Conservation (phyloP, 495 filamentous ascomycete genomes). For the Acidiella bohemica region DNA sequence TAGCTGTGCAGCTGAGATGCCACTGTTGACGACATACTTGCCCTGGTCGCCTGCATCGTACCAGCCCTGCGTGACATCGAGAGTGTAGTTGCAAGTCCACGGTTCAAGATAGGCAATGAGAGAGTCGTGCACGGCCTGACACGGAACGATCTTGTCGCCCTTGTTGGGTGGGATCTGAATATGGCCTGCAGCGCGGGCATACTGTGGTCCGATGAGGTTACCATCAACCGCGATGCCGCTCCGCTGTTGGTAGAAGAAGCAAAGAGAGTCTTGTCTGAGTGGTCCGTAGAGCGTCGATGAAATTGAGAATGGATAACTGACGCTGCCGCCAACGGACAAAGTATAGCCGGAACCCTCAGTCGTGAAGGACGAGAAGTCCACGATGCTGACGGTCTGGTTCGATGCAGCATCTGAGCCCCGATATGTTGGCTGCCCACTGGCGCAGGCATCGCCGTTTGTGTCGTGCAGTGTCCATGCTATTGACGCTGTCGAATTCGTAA, state of each 20-base stretch:
- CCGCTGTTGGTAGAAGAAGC: slow-evolving; percentile 13
- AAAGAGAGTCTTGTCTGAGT: slow-evolving; percentile 6
- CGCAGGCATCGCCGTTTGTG: slow-evolving; percentile 2
- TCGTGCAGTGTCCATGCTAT: slow-evolving; percentile 2
- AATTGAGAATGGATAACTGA: slow-evolving; percentile 10
- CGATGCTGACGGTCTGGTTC: slow-evolving; percentile 6
- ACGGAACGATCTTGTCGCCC: slow-evolving; percentile 10
- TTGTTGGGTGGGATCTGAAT: slow-evolving; percentile 7
- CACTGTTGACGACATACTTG: slow-evolving; percentile 19
- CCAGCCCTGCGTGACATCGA: slow-evolving; percentile 17
- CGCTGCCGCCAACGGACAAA: not conserved
- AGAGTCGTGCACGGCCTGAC: slow-evolving; percentile 9
- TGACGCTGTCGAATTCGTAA: not conserved
- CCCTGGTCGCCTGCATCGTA: slow-evolving; percentile 18
- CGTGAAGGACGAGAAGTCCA: slow-evolving; percentile 5
- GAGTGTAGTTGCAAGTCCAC: slow-evolving; percentile 18
- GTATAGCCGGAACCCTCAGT: slow-evolving; percentile 1
- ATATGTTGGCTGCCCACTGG: not conserved
- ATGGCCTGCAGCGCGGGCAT: slow-evolving; percentile 12
- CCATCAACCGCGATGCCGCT: slow-evolving; percentile 10
- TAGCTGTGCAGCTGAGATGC: slow-evolving; percentile 12
- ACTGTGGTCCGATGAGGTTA: slow-evolving; percentile 8
- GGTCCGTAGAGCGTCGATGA: slow-evolving; percentile 3
- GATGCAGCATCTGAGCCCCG: slow-evolving; percentile 4
- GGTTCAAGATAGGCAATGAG: slow-evolving; percentile 13